Base-by-base conservation (phyloP, 306 rosid species). In the barrel medic (Medicago truncatula) region DNA sequence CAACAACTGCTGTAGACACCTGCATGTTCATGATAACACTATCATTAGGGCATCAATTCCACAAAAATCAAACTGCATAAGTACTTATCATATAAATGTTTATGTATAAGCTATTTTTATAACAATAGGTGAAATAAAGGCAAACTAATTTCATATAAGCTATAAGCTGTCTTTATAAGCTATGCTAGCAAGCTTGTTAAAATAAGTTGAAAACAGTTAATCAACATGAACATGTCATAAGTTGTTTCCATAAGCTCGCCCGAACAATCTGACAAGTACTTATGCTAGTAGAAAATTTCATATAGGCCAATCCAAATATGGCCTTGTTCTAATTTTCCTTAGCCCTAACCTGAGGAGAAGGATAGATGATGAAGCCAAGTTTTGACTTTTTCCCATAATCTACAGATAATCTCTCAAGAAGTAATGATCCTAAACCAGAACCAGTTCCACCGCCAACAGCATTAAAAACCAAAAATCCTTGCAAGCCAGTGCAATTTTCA, bases 381-480 rank as follows among this genome's bases (percentile, higher is more conserved):
- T 87, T 89, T 14, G 95, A 87, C 81, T 89, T 88, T 78, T 86
- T 89, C 17, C 92, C 96, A 53, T 90, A 88, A 76, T 90, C 96
- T 11, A 83, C 80, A 9, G 96, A 88, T 64, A 90, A 80, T 66
- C 92, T 86, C 60, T 90, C 96, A 76, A 90, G 67, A 81, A 90
- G 90, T 21, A 88, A 82, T 60, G 96, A 88, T 34, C 91, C 96
- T 75, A 90, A 78, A 67, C 96, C 96, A 77, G 96, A 90, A 53
- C 96, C 96, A 56, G 96, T 90, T 72, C 96, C 96, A 61, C 96
- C 96, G 83, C 92, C 92, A 80, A 85, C 96, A 61, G 96, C 96
- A 78, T 78, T 90, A 78, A 90, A 86, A 70, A 90, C 88, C 86
- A 88, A 70, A 80, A 90, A 90, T 20, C 96, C 92, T 81, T 90